Conservation (phyloP, 495 filamentous ascomycete genomes). For the Aspergillus kassunensis region DNA sequence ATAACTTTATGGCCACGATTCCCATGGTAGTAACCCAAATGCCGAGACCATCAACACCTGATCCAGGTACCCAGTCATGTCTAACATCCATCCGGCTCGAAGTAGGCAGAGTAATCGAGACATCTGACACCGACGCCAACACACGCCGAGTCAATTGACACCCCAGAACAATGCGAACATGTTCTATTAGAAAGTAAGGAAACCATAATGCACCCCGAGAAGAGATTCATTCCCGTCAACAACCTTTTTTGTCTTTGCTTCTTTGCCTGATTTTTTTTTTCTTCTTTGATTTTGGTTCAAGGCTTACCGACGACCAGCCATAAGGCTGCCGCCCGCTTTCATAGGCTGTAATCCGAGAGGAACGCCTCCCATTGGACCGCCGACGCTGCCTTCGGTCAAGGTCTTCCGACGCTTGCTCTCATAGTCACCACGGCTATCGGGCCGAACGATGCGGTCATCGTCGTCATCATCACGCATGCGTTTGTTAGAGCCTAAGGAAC, state of each 20-base stretch:
- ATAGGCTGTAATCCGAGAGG: conserved; percentile 40
- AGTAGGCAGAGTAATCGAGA: neutral
- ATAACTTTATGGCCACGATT: conserved; percentile 10
- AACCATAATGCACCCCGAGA: conserved; percentile 14
- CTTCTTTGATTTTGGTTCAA: conserved; percentile 1
- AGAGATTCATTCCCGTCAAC: conserved; percentile 7
- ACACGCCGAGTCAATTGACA: neutral
- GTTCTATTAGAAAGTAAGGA: conserved; percentile 25
- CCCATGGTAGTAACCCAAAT: conserved; percentile 4
- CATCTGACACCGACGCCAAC: neutral
- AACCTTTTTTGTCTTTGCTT: conserved; percentile 10
- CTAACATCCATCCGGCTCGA: conserved; percentile 10
- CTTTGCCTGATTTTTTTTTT: conserved; percentile 2
- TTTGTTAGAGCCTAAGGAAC: conserved; percentile 64
- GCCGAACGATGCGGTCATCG: conserved; percentile 64
- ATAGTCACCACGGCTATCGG: conserved; percentile 61
- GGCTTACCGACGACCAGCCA: conserved; percentile 37
- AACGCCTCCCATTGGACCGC: conserved; percentile 41
- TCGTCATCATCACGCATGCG: conserved; percentile 77
- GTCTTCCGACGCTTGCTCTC: conserved; percentile 84
- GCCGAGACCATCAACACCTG: neutral
- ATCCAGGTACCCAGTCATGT: conserved; percentile 4
- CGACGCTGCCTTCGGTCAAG: conserved; percentile 55
- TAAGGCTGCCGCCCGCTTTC: conserved; percentile 38
- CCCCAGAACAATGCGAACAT: conserved; percentile 8